Conservation (phyloP, 495 filamentous ascomycete species). For the Penicillium fimorum region DNA sequence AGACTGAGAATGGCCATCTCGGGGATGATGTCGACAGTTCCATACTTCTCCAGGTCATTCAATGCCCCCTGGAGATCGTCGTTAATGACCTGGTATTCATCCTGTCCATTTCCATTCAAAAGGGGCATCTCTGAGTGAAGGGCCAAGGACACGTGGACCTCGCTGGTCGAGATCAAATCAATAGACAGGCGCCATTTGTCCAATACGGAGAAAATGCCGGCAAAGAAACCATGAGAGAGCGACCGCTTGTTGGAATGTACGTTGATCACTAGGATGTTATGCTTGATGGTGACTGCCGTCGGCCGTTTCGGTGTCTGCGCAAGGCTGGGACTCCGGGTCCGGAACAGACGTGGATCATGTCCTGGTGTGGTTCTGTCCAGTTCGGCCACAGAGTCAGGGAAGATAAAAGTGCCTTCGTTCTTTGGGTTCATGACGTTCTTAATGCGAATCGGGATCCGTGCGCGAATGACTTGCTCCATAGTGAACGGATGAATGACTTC, state of each 20-base stretch:
- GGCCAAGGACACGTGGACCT: slow-evolving; percentile 95
- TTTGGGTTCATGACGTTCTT: slow-evolving; percentile 97
- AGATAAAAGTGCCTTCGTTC: slow-evolving; percentile 83
- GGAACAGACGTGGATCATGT: slow-evolving; percentile 47
- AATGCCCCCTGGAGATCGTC: slow-evolving; percentile 64
- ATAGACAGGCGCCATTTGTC: slow-evolving; percentile 78
- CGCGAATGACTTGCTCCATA: slow-evolving; percentile 96
- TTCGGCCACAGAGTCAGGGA: slow-evolving; percentile 50
- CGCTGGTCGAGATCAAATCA: slow-evolving; percentile 88
- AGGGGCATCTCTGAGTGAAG: slow-evolving; percentile 66
- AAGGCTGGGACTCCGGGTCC: slow-evolving; percentile 48
- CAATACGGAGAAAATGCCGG: slow-evolving; percentile 82
- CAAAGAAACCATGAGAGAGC: slow-evolving; percentile 87
- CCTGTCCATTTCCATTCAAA: slow-evolving; percentile 54
- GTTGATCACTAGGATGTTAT: slow-evolving; percentile 87
- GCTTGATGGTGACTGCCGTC: slow-evolving; percentile 95
- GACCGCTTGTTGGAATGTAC: slow-evolving; percentile 91
- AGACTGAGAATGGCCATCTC: slow-evolving; percentile 91
- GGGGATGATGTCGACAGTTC: slow-evolving; percentile 78
- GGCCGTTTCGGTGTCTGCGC: slow-evolving; percentile 62
- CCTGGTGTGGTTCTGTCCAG: slow-evolving; percentile 46
- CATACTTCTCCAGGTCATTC: slow-evolving; percentile 69
- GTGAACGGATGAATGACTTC: slow-evolving; percentile 98
- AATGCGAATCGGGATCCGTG: slow-evolving; percentile 89
- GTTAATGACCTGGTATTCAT: slow-evolving; percentile 63